These are phyloP conservation scores for Vaccinium myrtillus DNA, from an alignment of 148 eudicot species.

Conservation along the genomic window DNA sequence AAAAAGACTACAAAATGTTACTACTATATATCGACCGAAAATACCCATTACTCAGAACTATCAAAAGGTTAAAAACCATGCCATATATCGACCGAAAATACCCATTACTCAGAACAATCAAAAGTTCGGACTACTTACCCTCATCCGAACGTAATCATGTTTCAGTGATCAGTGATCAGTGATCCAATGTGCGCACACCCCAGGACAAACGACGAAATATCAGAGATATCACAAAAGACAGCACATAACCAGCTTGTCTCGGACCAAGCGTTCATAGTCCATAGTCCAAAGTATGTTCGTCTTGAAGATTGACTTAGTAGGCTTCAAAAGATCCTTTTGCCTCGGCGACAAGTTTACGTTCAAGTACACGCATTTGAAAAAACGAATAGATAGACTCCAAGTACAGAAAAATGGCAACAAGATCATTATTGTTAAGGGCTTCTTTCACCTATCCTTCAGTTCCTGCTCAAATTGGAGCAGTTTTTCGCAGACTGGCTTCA, in stretches of 20 bases:
- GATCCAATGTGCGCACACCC: background rate
- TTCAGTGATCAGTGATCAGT: background rate
- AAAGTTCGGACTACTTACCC: background rate
- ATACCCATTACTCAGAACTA: too few relatives aligned
- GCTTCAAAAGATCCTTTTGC: background rate
- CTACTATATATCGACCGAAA: too few relatives aligned
- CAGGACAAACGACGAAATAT: background rate
- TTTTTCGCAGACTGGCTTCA: constrained; percentile 73
- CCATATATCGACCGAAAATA: background rate
- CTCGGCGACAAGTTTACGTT: background rate
- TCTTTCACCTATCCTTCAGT: constrained; percentile 66
- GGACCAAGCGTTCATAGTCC: background rate
- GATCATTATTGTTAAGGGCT: background rate
- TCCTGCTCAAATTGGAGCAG: constrained; percentile 74
- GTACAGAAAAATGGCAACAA: background rate
- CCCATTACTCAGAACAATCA: background rate
- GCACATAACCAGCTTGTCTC: background rate
- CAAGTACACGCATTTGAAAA: background rate
- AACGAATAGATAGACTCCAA: background rate
- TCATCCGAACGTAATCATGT: background rate
- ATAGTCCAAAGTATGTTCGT: too few relatives aligned
- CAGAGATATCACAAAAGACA: background rate
- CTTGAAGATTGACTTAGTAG: background rate
- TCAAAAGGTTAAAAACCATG: background rate
- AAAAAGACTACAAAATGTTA: too few relatives aligned